Conservation (phyloP, 768 basidiomycete genomes). For the Tephrocybe sp. region DNA sequence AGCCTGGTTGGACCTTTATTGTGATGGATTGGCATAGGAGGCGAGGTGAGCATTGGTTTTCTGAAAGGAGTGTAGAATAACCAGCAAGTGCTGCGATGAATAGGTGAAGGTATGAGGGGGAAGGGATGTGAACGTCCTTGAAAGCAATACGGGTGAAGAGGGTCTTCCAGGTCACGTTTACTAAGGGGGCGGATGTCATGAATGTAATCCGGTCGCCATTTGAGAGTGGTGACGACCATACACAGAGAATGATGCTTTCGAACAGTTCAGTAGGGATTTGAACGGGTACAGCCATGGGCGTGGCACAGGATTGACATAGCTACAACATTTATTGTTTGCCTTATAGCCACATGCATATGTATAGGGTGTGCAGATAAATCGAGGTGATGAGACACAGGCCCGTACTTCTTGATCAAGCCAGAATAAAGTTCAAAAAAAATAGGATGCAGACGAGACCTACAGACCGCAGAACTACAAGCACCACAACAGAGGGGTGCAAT, state of each 20-base stretch:
- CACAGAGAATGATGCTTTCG: constrained; percentile 24
- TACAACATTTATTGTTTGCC: no score
- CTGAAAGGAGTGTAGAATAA: not conserved
- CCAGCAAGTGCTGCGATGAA: constrained; percentile 14
- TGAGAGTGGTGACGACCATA: constrained; percentile 29
- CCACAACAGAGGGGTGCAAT: no score
- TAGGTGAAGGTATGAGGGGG: constrained; percentile 20
- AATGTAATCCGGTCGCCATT: constrained; percentile 27
- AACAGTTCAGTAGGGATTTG: constrained; percentile 11
- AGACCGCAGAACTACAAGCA: not conserved
- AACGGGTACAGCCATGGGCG: not conserved
- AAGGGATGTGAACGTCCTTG: constrained; percentile 32
- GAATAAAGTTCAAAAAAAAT: no score
- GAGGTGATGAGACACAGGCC: constrained; percentile 1
- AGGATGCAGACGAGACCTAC: no score
- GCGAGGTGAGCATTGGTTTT: constrained; percentile 4
- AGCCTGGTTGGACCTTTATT: constrained; percentile 9
- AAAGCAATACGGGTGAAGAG: constrained; percentile 29
- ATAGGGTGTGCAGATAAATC: not conserved
- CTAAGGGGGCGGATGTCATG: constrained; percentile 28
- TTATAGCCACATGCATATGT: not conserved
- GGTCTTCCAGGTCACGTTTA: constrained; percentile 28
- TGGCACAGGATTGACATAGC: no score
- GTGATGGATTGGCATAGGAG: constrained; percentile 10
- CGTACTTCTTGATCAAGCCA: no score